Evolutionary conservation across 2,329 filamentous ascomycete genomes (phyloP).

Genomic region (Apiospora phragmitis): DNA sequence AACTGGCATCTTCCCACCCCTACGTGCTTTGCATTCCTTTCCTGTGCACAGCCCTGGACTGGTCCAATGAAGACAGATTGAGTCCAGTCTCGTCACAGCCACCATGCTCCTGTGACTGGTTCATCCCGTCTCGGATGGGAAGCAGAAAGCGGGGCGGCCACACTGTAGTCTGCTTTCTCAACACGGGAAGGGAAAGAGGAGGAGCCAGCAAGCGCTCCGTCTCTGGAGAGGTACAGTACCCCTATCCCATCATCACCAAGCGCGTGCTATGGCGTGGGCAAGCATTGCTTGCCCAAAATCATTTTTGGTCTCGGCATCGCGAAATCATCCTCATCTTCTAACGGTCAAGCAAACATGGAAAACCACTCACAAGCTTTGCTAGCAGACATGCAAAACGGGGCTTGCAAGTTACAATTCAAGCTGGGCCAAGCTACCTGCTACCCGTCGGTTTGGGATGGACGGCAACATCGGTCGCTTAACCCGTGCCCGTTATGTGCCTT

Average conservation of each 20-base stretch:
- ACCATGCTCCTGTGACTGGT: constrained; percentile 9
- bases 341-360: background rate
- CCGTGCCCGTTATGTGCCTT: background rate
- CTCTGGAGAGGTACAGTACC: background rate
- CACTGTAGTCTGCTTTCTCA: background rate
- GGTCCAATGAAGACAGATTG: constrained; percentile 4
- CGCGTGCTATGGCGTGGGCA: background rate
- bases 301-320: background rate
- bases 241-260: background rate
- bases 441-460: background rate
- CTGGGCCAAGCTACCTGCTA: background rate
- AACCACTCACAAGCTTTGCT: background rate
- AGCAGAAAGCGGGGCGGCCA: constrained; percentile 1
- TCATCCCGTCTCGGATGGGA: constrained; percentile 1
- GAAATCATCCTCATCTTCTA: background rate
- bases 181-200: background rate
- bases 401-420: background rate
- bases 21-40: background rate
- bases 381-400: background rate
- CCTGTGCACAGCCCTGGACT: background rate
- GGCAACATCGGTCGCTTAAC: constrained; percentile 2
- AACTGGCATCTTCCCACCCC: background rate
- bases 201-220: background rate
- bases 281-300: constrained; percentile 1
- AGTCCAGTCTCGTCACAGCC: constrained; percentile 4